Evolutionary conservation across 1,284 basidiomycete genomes (phyloP).

Genomic region (Trichosporon faecale): DNA sequence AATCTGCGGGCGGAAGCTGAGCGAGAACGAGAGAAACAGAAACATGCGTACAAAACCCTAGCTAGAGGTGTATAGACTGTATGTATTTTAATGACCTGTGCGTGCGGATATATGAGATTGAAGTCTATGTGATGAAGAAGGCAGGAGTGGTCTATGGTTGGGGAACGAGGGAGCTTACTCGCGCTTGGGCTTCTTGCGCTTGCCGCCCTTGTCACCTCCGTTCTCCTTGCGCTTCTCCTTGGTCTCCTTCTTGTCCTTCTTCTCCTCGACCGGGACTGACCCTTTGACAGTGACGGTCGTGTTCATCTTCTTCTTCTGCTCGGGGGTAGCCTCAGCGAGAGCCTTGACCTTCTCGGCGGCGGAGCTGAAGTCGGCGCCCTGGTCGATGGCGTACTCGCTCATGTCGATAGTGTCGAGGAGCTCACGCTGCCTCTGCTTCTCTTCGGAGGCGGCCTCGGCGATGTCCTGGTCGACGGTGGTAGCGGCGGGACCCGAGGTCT

Average conservation of each 20-base stretch:
- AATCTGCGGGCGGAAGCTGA: conserved; percentile 1
- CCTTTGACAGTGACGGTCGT: conserved; percentile 75
- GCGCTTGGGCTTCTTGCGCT: conserved; percentile 22
- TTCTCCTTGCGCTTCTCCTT: conserved; percentile 56
- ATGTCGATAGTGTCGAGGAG: conserved; percentile 82
- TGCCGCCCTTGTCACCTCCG: conserved; percentile 25
- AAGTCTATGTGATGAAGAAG: conserved; percentile 5
- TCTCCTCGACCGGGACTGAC: conserved; percentile 53
- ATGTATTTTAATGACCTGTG: conserved; percentile 7
- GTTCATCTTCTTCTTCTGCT: conserved; percentile 55
- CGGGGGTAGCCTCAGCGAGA: conserved; percentile 50
- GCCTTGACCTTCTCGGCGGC: conserved; percentile 69
- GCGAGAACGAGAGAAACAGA: conserved; percentile 4
- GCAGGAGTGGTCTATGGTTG: not conserved
- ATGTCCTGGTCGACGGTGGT: conserved; percentile 59
- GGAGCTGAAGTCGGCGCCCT: conserved; percentile 66
- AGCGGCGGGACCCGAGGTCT: conserved; percentile 27
- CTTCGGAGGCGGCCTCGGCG: conserved; percentile 55
- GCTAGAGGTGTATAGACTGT: conserved; percentile 13
- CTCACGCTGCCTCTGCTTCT: conserved; percentile 62
- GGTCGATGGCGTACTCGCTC: conserved; percentile 77
- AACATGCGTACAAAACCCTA: conserved; percentile 9
- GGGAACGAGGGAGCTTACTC: not conserved
- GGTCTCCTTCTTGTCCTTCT: conserved; percentile 52
- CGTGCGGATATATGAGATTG: not conserved